Base-by-base conservation (phyloP, 225 moss, liverwort and hornwort species). In the Ulota crispa region DNA sequence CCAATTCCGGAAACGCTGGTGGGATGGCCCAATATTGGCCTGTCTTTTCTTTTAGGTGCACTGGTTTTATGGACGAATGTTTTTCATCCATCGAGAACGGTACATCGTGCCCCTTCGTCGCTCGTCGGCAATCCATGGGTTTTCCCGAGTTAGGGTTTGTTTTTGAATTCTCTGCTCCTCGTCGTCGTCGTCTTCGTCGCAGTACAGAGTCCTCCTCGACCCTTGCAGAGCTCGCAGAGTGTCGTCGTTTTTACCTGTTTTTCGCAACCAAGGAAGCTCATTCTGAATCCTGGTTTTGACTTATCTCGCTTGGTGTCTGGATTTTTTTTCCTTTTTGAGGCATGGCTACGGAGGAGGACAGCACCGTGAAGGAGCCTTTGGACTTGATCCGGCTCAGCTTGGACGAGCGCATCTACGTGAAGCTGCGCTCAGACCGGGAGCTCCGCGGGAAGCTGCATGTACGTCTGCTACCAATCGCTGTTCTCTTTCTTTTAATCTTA, bases 401-500 rank as follows among this genome's bases (percentile, higher is more conserved):
- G 86, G 97, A 97, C 82, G 97, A 97, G 89, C 93, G 97, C 85
- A 97, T 97, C 85, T 97, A 97, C 79, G 97, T 97, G 55, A 97
- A 97, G 80, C 91, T 97, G 19, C 97, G 97, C 24, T 95, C 97
- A 4, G 97, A 97, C 79, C 89, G 97, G 23, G 97, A 97, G 90
- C 95, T 97, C n/a, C 97, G 97, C 13, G 97, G 97, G 76, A 97
- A 97, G 70, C 89, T 97, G 68, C 97, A 97, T 85, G 97, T 95
- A 85, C 2, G 79, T 66, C 15, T 64, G 10, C 39, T 68, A 12
- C 45, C 65, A 11, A 47, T 41, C 12, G 16, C 26, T 26, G 1
- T 57, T 70, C 37, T 72, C 12, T 2, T 26, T 61, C 19, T 34
- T 21, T 4, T 65, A 50, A 50, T 50, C 50, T 65, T 64, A 4